Base-by-base conservation (phyloP, 2,329 filamentous ascomycete species). In the Didymella keratinophila region DNA sequence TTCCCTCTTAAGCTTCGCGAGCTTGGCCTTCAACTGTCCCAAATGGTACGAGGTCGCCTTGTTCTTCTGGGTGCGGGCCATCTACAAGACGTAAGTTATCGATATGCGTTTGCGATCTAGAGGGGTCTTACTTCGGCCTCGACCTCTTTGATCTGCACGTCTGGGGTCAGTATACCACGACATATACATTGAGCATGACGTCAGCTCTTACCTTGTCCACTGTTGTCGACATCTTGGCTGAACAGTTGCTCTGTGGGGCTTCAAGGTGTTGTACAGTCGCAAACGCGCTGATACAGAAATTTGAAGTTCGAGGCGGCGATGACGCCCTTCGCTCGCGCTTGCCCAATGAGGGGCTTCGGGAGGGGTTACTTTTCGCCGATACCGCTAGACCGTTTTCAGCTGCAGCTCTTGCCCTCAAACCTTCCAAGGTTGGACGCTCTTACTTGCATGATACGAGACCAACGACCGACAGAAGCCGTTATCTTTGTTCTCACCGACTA, bases 1-100 rank as follows among this genome's bases (percentile, higher is more conserved):
- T 80, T 99, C 95, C 76, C 92, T 88, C 85, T 97, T 98, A 73
- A 99, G 85, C 83, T 99, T 99, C 46, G 95, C 94, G 74, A 99
- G 87, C 81, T 99, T 99, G 66, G 95, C 95, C 82, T 99, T 99
- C 69, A 99, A 83, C 81, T 98, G 94, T 73, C 86, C 85, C 79
- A 97, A 83, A 85, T 97, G 93, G 79, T 89, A 97, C 47, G 92
- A 93, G 12, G 93, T 97, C 52, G 90, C 91, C 83, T 97, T 97
- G 81, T 97, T 97, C 83, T 97, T 97, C 79, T 98, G 93, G 74
- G 93, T 97, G 81, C 87, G 87, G 83, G 93, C 92, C 94, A 97
- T 97, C 89, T 94, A 74, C 45, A 48, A 59, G 42, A 62, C 66
- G 61, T 74, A 62, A 74, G 71, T 68, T 52, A 52, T 60, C 39